A percentile compares a stretch with the other conserved stretches of the same genome.
phyloP scores from a whole-genome alignment of 768 basidiomycete genomes.

The Psilocybe tampanensis region DNA sequence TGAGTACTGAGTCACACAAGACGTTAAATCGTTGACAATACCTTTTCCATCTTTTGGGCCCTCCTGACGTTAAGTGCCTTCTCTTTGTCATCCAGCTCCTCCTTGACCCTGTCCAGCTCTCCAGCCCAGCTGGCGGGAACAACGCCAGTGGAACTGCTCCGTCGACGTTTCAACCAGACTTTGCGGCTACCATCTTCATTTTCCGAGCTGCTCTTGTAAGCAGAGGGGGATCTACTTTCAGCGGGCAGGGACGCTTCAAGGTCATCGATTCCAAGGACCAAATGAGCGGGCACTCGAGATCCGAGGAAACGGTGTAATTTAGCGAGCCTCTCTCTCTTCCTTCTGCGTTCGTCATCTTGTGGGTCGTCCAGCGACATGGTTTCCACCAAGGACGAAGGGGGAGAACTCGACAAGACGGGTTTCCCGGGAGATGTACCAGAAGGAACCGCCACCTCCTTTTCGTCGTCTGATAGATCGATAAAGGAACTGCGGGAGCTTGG shows the following conservation, averaged over 20 bases:
- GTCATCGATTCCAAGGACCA: constrained; percentile 57
- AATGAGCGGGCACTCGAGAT: constrained; percentile 72
- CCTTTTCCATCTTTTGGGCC: constrained; percentile 89
- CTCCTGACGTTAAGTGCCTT: constrained; percentile 80
- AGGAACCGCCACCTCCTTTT: constrained; percentile 25
- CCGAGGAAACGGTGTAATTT: constrained; percentile 86
- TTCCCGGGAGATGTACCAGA: not conserved
- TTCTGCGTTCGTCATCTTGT: constrained; percentile 62
- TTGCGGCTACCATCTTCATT: constrained; percentile 34
- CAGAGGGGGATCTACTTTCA: constrained; percentile 3
- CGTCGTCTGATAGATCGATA: constrained; percentile 72
- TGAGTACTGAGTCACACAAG: not conserved
- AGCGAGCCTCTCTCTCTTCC: constrained; percentile 75
- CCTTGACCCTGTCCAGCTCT: constrained; percentile 64
- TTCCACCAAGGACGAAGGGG: constrained; percentile 51
- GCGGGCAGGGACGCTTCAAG: constrained; percentile 29
- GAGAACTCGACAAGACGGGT: constrained; percentile 25
- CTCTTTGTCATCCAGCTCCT: constrained; percentile 70
- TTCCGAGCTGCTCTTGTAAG: constrained; percentile 10
- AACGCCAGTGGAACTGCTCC: constrained; percentile 56
- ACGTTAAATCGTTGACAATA: constrained; percentile 30
- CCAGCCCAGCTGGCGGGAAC: constrained; percentile 52
- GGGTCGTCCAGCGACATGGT: constrained; percentile 52
- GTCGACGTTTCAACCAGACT: constrained; percentile 49
- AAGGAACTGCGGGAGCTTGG: constrained; percentile 48